Evolutionary conservation across 805 yeast species (phyloP).

Genomic region (Danielia reshetovae): DNA sequence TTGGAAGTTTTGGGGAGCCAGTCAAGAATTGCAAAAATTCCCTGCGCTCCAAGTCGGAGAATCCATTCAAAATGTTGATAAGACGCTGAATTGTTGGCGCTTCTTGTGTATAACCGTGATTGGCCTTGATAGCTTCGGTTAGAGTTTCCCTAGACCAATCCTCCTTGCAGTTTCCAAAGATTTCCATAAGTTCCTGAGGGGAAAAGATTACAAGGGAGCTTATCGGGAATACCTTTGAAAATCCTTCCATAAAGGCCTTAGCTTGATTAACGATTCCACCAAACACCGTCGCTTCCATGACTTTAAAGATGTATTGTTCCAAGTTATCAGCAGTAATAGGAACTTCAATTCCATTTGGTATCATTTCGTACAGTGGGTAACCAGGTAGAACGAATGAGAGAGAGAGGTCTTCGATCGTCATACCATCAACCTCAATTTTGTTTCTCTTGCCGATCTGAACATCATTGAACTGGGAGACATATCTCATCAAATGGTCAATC

Average conservation of each 20-base stretch:
- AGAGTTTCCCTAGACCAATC: conserved; percentile 79
- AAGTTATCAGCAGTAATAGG: conserved; percentile 52
- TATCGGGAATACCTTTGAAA: conserved; percentile 78
- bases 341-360: conserved; percentile 50
- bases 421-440: conserved; percentile 26
- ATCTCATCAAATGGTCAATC: conserved; percentile 44
- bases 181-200: conserved; percentile 63
- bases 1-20: conserved; percentile 88
- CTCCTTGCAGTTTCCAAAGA: conserved; percentile 78
- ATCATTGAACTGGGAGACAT: conserved; percentile 25
- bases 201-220: conserved; percentile 66
- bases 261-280: conserved; percentile 65
- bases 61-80: conserved; percentile 56
- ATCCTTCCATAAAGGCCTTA: conserved; percentile 70
- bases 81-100: conserved; percentile 60
- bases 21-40: conserved; percentile 82
- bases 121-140: conserved; percentile 63
- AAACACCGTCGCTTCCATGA: conserved; percentile 57
- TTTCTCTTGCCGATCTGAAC: conserved; percentile 10
- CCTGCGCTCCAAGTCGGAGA: conserved; percentile 55
- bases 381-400: conserved; percentile 79
- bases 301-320: conserved; percentile 50
- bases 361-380: conserved; percentile 53
- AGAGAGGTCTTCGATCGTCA: conserved; percentile 50
- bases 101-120: conserved; percentile 81